Evolutionary conservation across 148 eudicot species (phyloP), one percentile per base, ranked within the genome.

Genomic region (Amaranthus palmeri): DNA sequence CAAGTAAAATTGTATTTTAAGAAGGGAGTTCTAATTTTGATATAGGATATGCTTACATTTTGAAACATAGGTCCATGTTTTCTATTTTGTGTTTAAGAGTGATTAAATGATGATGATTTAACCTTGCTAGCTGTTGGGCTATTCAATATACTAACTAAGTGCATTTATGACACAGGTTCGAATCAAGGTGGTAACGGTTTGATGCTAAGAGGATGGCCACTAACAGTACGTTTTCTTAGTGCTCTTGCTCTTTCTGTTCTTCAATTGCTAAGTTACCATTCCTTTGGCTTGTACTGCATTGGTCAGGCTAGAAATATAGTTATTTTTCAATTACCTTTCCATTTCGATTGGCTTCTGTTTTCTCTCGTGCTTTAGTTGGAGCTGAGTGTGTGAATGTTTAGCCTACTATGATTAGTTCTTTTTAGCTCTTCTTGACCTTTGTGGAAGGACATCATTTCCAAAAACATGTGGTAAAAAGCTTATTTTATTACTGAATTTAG

Each of bases 171-270:
- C 68, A 54, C 84, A 89, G 96, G 96, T 61, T 86, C 96, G 72
- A 89, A 81, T 79, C 96, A 82, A 78, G 88, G 84, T 78, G 85
- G 85, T 41, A 89, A 84, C 85, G 85, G 76, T 73, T 80, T 89
- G 88, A 84, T 89, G 13, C 63, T 89, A 63, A 89, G 86, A 83
- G 96, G 96, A 61, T 87, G 91, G 91, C 96, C 96, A 40, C 74
- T 89, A 68, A 85, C 91, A 40, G 96, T 89, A 80, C 84, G 91
- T 77, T 68, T 43, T 7, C 49, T 68, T 70, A 10, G 12, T 10
- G 50, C n/a, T 62, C 63, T 56, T 68, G 17, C 9, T 12, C 52
- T 36, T 62, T 14, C 36, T 25, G 36, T 25, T 70, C 51, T 46
- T 61, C 4, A 40, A 18, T 61, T 10, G 36, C 36, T 25, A 25